Evolutionary conservation across 352 stramenopile species (phyloP), one percentile per base, ranked within the genome.

Genomic region (Thalassiosira pacifica): DNA sequence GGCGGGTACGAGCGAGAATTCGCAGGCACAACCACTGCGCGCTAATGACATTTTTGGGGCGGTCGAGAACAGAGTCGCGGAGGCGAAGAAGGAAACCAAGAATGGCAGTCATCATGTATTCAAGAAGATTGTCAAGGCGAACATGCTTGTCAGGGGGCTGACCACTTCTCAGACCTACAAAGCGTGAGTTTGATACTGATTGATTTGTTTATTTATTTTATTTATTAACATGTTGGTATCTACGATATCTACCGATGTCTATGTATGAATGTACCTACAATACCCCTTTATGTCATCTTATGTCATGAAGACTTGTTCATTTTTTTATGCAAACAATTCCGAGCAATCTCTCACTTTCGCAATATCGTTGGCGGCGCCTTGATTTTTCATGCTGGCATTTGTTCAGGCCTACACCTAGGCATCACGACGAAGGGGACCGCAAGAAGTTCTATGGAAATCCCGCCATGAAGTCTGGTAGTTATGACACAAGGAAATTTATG

Each of bases 401-500:
- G n/a, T n/a, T n/a, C n/a, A n/a, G n/a, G n/a, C n/a, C n/a, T n/a
- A n/a, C n/a, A n/a, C n/a, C n/a, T n/a, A n/a, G n/a, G n/a, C n/a
- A n/a, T n/a, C n/a, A n/a, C n/a, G n/a, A n/a, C n/a, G n/a, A n/a
- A n/a, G 27, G 6, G 0, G 0, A 16, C 10, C 0, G 18, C 13
- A 0, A 19, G 1, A 52, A 63, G 16, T 27, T 10, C 22, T 19
- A 31, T 32, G 0, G 2, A 42, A 22, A 29, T 61, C 8, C 4
- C 13, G 18, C 37, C 10, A 63, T 42, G 11, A 32, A 18, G 22
- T 63, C 26, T 31, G 19, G 4, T 19, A 64, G 24, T 53, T 88
- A 88, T 37, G 82, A 85, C 31, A 79, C 64, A 4, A 53, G 37
- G 16, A 82, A 72, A 69, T 67, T 88, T 53, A 6, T 22, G 4